Evolutionary conservation across 192 early-diverging fungal genomes (phyloP), one percentile per base, ranked within the genome.

Genomic region (Rhizoclosmatium sp.): DNA sequence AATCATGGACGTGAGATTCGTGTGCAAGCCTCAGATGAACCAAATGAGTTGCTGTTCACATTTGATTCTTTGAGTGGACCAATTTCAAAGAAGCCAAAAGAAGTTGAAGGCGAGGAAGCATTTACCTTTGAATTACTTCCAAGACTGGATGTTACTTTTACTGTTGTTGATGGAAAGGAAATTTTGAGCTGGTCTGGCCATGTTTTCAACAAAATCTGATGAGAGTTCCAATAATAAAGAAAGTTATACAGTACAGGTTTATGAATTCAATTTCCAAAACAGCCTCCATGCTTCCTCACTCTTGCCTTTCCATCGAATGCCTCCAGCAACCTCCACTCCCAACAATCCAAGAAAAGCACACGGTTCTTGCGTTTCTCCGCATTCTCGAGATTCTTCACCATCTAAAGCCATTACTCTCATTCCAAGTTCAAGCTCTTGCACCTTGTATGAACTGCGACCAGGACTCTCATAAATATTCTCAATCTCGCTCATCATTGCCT

Each of bases 251-350:
- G 51, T 7, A 16, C 16, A 54, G 5, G 9, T 12, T 54, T 16
- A 54, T 54, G 51, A 7, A 54, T 54, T 54, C 5, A 54, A 23
- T 23, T 65, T 65, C 62, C 62, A 65, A 39, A 65, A 65, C 62
- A 40, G 12, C 62, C 62, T 16, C 62, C 62, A 65, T 12, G 2
- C 31, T 39, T 65, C 62, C 31, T 65, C 62, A 5, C 41, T 40
- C 1, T 12, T 12, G 1, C 23, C 62, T 39, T 23, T 65, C 62
- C 62, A 65, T 65, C 62, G 62, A 12, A 65, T 39, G 10, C 31
- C 31, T 40, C 62, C 62, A 21, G 19, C 62, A 65, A 65, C 62
- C 12, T 65, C 62, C 62, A 65, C 31, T 7, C 62, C 62, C 21
- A 65, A 41, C 62, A 65, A 31, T 12, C 62, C 62, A 21, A 65